Evolutionary conservation across 345 rosid genomes (phyloP).

Genomic region (Populus tremula): DNA sequence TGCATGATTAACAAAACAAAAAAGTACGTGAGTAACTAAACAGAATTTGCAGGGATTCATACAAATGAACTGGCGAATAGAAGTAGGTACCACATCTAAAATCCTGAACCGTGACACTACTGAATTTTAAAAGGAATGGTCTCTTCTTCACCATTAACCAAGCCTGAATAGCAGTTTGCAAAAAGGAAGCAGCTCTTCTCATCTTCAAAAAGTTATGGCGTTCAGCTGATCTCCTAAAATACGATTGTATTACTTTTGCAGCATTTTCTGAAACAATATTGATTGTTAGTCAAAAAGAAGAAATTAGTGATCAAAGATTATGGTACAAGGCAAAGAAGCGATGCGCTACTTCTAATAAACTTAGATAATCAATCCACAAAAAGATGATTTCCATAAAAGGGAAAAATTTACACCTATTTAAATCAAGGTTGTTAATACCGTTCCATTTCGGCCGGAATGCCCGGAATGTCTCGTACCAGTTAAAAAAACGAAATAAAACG

Average conservation of each 20-base stretch:
- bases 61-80: constrained; percentile 1
- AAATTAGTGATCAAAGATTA: too few species aligned
- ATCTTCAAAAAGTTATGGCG: constrained; percentile 47
- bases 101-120: constrained; percentile 20
- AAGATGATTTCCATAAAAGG: background rate
- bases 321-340: too few species aligned
- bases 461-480: too few species aligned
- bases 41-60: background rate
- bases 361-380: background rate
- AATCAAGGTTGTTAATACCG: too few species aligned
- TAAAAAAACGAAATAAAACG: too few species aligned
- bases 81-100: constrained; percentile 34
- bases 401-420: background rate
- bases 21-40: constrained; percentile 5
- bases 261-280: constrained; percentile 43
- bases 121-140: constrained; percentile 15
- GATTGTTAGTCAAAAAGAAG: too few species aligned
- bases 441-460: too few species aligned
- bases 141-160: constrained; percentile 56
- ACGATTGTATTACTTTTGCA: constrained; percentile 62
- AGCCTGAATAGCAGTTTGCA: constrained; percentile 54
- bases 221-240: constrained; percentile 44
- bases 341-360: background rate
- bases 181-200: constrained; percentile 36
- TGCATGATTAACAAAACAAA: constrained; percentile 24